Conservation (phyloP, 202 grass and related monocot genomes). For the Carex arenaria region DNA sequence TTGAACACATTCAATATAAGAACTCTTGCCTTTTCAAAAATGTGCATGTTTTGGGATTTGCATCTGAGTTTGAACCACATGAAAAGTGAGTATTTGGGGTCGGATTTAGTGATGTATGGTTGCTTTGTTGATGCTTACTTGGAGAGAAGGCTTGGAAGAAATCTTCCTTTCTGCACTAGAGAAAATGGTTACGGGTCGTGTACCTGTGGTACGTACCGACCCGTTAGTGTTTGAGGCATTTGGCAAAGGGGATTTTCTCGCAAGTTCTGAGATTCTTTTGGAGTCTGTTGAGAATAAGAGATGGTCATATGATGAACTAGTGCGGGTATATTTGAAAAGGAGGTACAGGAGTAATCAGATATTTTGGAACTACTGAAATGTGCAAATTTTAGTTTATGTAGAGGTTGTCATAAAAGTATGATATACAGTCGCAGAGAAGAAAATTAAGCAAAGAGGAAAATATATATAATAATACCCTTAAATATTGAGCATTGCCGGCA, state of each 20-base stretch:
- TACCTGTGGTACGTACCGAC: conserved; percentile 48
- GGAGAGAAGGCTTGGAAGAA: conserved; percentile 61
- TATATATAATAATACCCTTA: conserved; percentile 46
- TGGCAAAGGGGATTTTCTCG: conserved; percentile 79
- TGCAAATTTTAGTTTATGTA: not conserved
- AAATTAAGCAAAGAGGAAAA: not conserved
- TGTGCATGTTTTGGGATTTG: conserved; percentile 98
- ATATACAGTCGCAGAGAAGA: not conserved
- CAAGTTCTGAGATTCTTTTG: conserved; percentile 55
- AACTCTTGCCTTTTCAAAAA: conserved; percentile 70
- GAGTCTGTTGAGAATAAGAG: conserved; percentile 33
- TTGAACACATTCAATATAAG: conserved; percentile 85
- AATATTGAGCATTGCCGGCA: conserved; percentile 84
- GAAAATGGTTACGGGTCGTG: not conserved
- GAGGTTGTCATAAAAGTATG: not conserved
- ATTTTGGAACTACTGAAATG: conserved; percentile 87
- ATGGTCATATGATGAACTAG: conserved; percentile 64
- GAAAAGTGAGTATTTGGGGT: conserved; percentile 38
- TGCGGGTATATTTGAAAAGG: conserved; percentile 56
- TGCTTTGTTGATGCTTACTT: conserved; percentile 85
- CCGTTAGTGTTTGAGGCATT: conserved; percentile 65
- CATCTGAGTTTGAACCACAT: conserved; percentile 73
- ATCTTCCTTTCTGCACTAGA: conserved; percentile 39
- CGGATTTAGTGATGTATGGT: conserved; percentile 61
- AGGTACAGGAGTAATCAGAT: conserved; percentile 68